Conservation (phyloP, 306 rosid genomes). For the Vicia sativa region DNA sequence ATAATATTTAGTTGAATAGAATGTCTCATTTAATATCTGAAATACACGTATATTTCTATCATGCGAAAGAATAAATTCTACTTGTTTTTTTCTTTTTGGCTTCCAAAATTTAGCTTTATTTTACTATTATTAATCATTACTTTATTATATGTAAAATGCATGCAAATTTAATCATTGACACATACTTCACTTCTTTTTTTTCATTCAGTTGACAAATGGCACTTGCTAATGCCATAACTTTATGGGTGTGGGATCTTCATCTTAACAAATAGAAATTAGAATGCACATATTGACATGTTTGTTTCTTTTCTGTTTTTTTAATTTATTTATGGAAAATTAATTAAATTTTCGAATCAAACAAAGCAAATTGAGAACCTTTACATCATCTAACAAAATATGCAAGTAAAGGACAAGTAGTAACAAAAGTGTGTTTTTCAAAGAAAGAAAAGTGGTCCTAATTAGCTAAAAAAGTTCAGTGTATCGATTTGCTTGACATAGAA, state of each 20-base stretch:
- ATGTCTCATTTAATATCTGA: constrained; percentile 28
- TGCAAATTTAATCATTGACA: constrained; percentile 33
- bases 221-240: constrained; percentile 37
- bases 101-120: neutral
- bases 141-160: too few relatives aligned
- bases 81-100: too few relatives aligned
- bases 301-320: neutral
- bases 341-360: too few relatives aligned
- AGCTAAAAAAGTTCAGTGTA: too few relatives aligned
- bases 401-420: too few relatives aligned
- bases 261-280: neutral
- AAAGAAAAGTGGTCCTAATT: too few relatives aligned
- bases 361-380: too few relatives aligned
- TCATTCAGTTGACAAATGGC: constrained; percentile 37
- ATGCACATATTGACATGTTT: neutral
- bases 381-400: too few relatives aligned
- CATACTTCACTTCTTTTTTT: constrained; percentile 25
- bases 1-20: neutral
- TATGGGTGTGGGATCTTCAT: constrained; percentile 16
- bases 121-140: neutral
- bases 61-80: too few relatives aligned
- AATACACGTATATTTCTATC: neutral
- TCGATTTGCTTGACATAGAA: too few relatives aligned
- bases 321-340: too few relatives aligned
- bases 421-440: too few relatives aligned